Conservation (phyloP, 345 rosid species). For the Heritiera fomes region DNA sequence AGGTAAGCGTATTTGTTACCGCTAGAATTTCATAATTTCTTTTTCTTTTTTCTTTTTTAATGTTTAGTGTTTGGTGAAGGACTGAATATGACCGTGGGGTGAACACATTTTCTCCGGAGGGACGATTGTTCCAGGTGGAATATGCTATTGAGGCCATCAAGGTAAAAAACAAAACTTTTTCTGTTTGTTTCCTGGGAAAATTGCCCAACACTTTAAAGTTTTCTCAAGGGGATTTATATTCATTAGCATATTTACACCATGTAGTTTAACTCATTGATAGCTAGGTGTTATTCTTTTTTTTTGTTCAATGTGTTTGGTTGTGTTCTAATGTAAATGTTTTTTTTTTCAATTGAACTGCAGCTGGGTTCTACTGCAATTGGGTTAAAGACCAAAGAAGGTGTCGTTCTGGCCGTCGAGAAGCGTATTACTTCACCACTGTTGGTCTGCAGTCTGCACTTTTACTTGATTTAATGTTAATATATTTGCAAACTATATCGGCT, state of each 20-base stretch:
- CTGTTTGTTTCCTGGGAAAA: constrained; percentile 3
- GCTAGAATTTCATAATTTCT: neutral
- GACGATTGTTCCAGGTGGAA: constrained; percentile 93
- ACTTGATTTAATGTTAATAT: neutral
- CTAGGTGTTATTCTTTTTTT: neutral
- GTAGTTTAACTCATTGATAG: neutral
- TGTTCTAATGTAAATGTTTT: constrained; percentile 5
- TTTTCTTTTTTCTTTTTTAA: neutral
- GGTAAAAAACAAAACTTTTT: constrained; percentile 37
- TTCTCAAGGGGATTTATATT: neutral
- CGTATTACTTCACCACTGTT: constrained; percentile 88
- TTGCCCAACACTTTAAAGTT: neutral
- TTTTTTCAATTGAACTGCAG: constrained; percentile 39
- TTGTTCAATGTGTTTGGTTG: neutral
- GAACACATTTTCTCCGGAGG: constrained; percentile 98
- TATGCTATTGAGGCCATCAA: constrained; percentile 99
- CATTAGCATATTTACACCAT: neutral
- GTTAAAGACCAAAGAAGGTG: constrained; percentile 90
- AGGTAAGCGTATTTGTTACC: constrained; percentile 38
- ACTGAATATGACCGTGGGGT: constrained; percentile 99
- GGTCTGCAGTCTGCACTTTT: constrained; percentile 42
- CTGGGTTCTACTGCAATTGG: constrained; percentile 98
- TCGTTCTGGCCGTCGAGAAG: constrained; percentile 98
- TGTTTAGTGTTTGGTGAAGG: constrained; percentile 40
- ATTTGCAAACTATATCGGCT: neutral